Evolutionary conservation across 2,329 filamentous ascomycete genomes (phyloP).

Genomic region (Diaporthe citrichinensis): DNA sequence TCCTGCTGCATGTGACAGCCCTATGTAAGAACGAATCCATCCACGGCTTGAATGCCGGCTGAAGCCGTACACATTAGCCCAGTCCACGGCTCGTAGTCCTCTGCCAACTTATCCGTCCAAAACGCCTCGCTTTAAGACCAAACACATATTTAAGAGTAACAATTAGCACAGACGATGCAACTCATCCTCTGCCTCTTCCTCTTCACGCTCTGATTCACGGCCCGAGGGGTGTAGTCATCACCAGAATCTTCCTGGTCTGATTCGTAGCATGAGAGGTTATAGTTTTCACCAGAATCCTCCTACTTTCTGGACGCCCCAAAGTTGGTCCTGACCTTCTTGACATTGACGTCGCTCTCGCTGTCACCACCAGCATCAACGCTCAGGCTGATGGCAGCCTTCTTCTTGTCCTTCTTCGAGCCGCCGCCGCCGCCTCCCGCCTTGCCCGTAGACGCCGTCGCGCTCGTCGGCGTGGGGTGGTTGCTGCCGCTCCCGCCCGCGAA

Average conservation of each 20-base stretch:
- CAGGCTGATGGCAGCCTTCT: slow-evolving; percentile 59
- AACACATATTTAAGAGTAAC: not conserved
- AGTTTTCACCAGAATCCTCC: not conserved
- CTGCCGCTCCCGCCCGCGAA: slow-evolving; percentile 60
- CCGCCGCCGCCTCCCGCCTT: slow-evolving; percentile 49
- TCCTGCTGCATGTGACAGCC: slow-evolving; percentile 33
- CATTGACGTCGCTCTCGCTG: slow-evolving; percentile 69
- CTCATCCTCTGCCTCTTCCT: not conserved
- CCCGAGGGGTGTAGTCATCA: not conserved
- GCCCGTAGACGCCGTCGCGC: slow-evolving; percentile 57
- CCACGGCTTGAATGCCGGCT: not conserved
- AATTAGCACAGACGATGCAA: not conserved
- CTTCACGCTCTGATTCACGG: no score
- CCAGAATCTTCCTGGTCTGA: not conserved
- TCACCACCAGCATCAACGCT: slow-evolving; percentile 58
- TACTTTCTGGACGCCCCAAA: slow-evolving; percentile 68
- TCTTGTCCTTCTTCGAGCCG: slow-evolving; percentile 64
- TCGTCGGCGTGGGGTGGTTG: slow-evolving; percentile 69
- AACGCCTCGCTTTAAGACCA: slow-evolving; percentile 4
- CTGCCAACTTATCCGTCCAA: not conserved
- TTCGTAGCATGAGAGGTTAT: not conserved
- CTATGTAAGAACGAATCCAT: slow-evolving; percentile 11
- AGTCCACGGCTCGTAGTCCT: not conserved
- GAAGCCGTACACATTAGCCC: not conserved
- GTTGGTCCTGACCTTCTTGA: slow-evolving; percentile 70